Base-by-base conservation (phyloP, 2,329 filamentous ascomycete species). In the Ophiostoma quercus region DNA sequence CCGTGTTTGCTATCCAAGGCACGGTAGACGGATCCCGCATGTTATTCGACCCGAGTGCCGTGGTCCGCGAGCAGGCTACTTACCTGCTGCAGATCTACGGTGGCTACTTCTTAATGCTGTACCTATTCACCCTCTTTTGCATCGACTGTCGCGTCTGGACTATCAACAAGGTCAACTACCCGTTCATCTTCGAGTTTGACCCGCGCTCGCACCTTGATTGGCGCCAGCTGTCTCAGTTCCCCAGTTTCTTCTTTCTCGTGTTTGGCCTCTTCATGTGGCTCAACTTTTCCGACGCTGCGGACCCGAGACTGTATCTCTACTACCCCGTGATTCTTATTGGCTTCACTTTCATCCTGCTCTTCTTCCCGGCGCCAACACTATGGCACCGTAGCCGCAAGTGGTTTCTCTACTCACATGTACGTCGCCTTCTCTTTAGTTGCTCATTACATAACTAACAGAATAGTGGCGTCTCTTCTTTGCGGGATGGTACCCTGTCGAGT, bases 161-260 rank as follows among this genome's bases (percentile, higher is more conserved):
- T 6, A 82, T 82, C 68, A 88, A 90, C 77, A 96, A 94, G 79
- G 92, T 99, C 79, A 99, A 99, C 77, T 98, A 98, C 78, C 87
- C 90, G 69, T 97, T 97, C 78, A 92, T 98, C 74, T 99, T 99
- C 77, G 95, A 99, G 80, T 95, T 97, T 76, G 94, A 98, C 81
- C 89, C 90, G 69, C 85, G 94, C 71, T 88, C 95, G 77, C 87
- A 90, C 73, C 82, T 98, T 37, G 92, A 98, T 78, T 99, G 94
- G 93, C 88, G 92, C 74, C 89, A 97, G 77, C 83, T 97, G 39
- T 84, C 90, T 7, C 91, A 95, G 83, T 89, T 98, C 73, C 94
- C 95, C 2, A 91, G 91, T 74, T 89, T 96, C 77, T 92, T 96
- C 77, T 81, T 92, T 4, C 86, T 96, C 67, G 77, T 93, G 4